phyloP scores from a whole-genome alignment of 164 flowering plant genomes.

The Platanus orientalis region DNA sequence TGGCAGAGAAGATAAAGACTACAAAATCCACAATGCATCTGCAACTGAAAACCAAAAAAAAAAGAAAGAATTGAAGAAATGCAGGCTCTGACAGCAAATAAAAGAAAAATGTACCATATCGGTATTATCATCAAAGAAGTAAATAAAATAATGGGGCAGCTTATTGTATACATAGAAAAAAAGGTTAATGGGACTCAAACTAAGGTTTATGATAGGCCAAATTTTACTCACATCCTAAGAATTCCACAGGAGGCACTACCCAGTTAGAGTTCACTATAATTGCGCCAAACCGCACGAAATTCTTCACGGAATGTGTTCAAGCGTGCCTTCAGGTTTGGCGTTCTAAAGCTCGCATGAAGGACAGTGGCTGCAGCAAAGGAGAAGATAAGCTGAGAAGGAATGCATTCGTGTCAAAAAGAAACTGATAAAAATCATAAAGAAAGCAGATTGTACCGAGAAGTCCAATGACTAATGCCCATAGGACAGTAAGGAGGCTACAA shows the following conservation, averaged over 20 bases:
- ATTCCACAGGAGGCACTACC: slow-evolving; percentile 4
- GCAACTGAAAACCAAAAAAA: too few relatives aligned
- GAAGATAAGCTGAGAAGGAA: slow-evolving; percentile 5
- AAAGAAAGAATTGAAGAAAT: too few relatives aligned
- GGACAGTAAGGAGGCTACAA: slow-evolving; percentile 68
- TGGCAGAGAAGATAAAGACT: too few relatives aligned
- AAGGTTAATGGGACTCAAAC: not conserved
- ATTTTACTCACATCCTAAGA: slow-evolving; percentile 22
- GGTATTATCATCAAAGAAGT: not conserved
- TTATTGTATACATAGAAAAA: not conserved
- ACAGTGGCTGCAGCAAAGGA: slow-evolving; percentile 51
- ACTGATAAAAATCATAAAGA: not conserved
- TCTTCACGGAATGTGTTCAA: slow-evolving; percentile 95
- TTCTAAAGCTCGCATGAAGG: slow-evolving; percentile 94
- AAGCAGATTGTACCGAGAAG: slow-evolving; percentile 56
- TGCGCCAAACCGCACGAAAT: slow-evolving; percentile 97
- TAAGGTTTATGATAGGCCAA: not conserved
- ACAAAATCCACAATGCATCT: too few relatives aligned
- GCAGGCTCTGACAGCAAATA: not conserved
- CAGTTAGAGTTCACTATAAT: slow-evolving; percentile 83
- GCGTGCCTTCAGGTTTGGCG: slow-evolving; percentile 95
- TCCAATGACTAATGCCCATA: slow-evolving; percentile 74
- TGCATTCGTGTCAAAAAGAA: not conserved
- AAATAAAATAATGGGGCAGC: not conserved
- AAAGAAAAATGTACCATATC: not conserved